Evolutionary conservation across 768 basidiomycete genomes (phyloP).

Genomic region (Serendipita vermifera): DNA sequence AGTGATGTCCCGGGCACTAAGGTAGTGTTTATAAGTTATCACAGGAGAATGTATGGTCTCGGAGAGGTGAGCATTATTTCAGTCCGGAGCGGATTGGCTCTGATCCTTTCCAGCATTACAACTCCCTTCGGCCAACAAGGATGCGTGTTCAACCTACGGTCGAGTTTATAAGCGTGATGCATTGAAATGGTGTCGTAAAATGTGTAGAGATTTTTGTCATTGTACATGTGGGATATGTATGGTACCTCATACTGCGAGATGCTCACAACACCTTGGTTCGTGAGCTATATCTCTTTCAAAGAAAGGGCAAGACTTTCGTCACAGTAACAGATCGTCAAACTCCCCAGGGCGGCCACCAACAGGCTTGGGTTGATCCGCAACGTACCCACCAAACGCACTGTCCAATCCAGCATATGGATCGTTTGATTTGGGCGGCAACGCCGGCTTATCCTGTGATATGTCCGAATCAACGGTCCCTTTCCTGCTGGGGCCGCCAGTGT

Average conservation of each 20-base stretch:
- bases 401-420: constrained; percentile 82
- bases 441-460: constrained; percentile 32
- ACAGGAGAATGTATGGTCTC: constrained; percentile 85
- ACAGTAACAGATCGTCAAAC: constrained; percentile 57
- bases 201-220: no score
- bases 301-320: no score
- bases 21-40: constrained; percentile 73
- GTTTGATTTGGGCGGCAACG: constrained; percentile 21
- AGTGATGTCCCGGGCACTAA: constrained; percentile 25
- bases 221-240: no score
- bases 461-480: constrained; percentile 24
- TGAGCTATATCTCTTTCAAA: no score
- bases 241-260: no score
- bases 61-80: constrained; percentile 59
- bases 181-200: no score
- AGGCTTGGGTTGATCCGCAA: constrained; percentile 60
- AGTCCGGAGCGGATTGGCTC: constrained; percentile 12
- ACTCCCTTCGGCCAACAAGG: constrained; percentile 56
- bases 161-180: neutral
- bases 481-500: constrained; percentile 15
- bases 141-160: neutral
- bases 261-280: no score
- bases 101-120: constrained; percentile 56
- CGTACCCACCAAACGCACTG: constrained; percentile 59
- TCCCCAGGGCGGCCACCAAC: constrained; percentile 34